A percentile compares a stretch with the other conserved stretches of the same genome.
These are phyloP conservation scores for Epichloe baconii DNA, from an alignment of 2,329 filamentous ascomycete genomes.

Conservation along the genomic window DNA sequence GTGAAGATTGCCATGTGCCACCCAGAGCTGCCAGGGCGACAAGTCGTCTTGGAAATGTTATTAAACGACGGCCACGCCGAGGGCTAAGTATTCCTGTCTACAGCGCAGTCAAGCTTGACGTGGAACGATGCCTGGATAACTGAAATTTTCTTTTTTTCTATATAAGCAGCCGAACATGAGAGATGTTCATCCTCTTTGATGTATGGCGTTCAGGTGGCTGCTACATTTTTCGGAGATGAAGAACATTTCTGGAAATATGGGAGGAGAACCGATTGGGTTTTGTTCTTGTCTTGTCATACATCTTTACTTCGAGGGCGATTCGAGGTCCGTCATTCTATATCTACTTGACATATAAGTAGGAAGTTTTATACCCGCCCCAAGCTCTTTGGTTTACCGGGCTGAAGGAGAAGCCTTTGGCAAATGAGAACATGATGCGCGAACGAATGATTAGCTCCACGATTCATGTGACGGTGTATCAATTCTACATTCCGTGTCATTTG, in stretches of 20 bases:
- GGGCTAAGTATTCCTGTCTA: constrained; percentile 5
- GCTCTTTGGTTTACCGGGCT: background rate
- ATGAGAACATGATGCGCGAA: too few relatives aligned
- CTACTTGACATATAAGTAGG: background rate
- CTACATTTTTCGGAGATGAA: background rate
- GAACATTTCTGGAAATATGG: background rate
- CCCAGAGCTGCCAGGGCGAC: constrained; percentile 69
- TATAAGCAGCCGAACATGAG: background rate
- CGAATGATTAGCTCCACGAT: too few relatives aligned
- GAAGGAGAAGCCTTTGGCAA: background rate
- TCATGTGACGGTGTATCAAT: too few relatives aligned
- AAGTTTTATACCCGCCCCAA: constrained; percentile 1
- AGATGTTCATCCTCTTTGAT: background rate
- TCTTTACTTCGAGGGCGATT: background rate
- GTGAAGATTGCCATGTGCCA: constrained; percentile 95
- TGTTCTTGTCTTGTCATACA: background rate
- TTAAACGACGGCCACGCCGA: constrained; percentile 73
- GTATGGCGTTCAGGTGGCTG: constrained; percentile 1
- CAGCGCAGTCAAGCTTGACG: background rate
- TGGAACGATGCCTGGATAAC: background rate
- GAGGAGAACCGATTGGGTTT: background rate
- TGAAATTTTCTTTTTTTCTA: background rate
- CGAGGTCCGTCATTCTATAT: background rate
- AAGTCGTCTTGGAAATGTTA: constrained; percentile 84
- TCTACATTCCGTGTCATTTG: background rate